phyloP scores from a whole-genome alignment of 148 eudicot species.

The Diospyros kaki region DNA sequence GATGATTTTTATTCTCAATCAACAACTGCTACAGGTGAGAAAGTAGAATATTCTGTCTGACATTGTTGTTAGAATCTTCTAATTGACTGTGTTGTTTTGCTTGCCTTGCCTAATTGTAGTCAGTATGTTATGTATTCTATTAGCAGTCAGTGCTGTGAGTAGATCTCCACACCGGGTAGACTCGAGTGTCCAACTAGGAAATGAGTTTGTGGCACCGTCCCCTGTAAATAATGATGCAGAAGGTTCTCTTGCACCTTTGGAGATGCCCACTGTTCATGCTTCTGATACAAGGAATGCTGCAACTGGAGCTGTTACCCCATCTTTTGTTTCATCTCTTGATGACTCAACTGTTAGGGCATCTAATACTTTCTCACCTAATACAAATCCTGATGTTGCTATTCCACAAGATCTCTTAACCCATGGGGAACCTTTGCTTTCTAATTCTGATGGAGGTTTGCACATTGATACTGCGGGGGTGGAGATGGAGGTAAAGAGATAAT shows the following conservation, averaged over 20 bases:
- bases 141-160: neutral
- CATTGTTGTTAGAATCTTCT: neutral
- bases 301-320: conserved; percentile 15
- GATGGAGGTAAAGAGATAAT: conserved; percentile 20
- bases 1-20: conserved; percentile 31
- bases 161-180: conserved; percentile 1
- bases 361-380: conserved; percentile 12
- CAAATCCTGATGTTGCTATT: conserved; percentile 14
- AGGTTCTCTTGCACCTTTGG: conserved; percentile 18
- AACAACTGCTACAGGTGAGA: conserved; percentile 22
- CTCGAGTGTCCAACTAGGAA: neutral
- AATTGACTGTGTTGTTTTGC: neutral
- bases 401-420: conserved; percentile 19
- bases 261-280: conserved; percentile 16
- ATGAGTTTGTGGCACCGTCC: neutral
- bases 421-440: conserved; percentile 20
- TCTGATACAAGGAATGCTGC: conserved; percentile 20
- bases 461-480: conserved; percentile 14
- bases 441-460: conserved; percentile 12
- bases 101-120: neutral
- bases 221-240: conserved; percentile 18
- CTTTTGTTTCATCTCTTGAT: conserved; percentile 19
- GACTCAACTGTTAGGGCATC: conserved; percentile 18
- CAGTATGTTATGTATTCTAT: conserved; percentile 1
- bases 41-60: neutral